Conservation (phyloP, 1,284 basidiomycete species). For the Ganoderma lingzhi region DNA sequence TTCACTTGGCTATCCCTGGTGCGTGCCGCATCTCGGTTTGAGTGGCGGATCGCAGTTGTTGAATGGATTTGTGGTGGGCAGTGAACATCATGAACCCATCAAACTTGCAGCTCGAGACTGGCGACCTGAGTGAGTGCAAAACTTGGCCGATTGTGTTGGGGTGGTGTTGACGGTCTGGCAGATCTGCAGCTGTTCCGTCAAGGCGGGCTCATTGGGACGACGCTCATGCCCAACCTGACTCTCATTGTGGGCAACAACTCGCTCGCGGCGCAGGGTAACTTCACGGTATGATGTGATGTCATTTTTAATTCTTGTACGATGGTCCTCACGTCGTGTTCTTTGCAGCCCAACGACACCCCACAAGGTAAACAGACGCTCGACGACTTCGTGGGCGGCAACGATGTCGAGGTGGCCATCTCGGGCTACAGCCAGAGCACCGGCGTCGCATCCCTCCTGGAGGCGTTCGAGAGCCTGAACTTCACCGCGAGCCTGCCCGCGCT, state of each 20-base stretch:
- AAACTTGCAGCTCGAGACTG: slow-evolving; percentile 67
- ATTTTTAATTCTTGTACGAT: slow-evolving; percentile 1
- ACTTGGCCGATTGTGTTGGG: neutral
- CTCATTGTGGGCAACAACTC: slow-evolving; percentile 68
- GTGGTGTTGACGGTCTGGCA: slow-evolving; percentile 6
- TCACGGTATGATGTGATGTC: slow-evolving; percentile 49
- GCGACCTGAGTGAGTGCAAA: slow-evolving; percentile 61
- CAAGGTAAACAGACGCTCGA: slow-evolving; percentile 72
- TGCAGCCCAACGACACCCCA: slow-evolving; percentile 61
- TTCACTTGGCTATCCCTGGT: slow-evolving; percentile 66
- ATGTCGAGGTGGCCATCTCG: slow-evolving; percentile 59
- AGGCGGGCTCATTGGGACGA: slow-evolving; percentile 61
- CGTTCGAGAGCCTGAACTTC: slow-evolving; percentile 71
- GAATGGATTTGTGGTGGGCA: neutral
- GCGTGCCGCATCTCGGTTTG: slow-evolving; percentile 37
- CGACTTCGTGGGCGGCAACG: slow-evolving; percentile 73
- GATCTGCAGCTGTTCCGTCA: slow-evolving; percentile 62
- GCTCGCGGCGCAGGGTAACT: slow-evolving; percentile 55
- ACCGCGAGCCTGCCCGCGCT: slow-evolving; percentile 70
- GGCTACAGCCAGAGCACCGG: slow-evolving; percentile 72
- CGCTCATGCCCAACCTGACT: slow-evolving; percentile 65
- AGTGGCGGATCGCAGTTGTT: too few relatives aligned
- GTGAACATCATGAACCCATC: slow-evolving; percentile 78
- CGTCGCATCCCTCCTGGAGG: slow-evolving; percentile 65
- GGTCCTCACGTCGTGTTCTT: neutral